phyloP scores from a whole-genome alignment of 2,329 filamentous ascomycete species.

The Xylariaceae sp. region DNA sequence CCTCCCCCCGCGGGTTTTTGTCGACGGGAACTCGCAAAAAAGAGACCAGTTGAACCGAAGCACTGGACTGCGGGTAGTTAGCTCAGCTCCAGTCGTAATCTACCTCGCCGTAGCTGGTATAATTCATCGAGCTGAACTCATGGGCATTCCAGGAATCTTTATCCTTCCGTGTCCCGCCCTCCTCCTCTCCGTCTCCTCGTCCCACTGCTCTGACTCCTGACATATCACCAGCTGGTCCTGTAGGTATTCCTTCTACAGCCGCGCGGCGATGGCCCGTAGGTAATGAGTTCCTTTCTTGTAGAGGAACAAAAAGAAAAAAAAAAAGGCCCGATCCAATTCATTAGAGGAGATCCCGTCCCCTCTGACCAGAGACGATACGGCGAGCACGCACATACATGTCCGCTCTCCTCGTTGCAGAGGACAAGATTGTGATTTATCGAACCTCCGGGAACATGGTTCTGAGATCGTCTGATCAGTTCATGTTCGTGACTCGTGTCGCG shows the following conservation, averaged over 20 bases:
- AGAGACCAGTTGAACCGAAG: too few species aligned
- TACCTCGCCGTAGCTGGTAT: slow-evolving; percentile 49
- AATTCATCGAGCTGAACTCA: slow-evolving; percentile 52
- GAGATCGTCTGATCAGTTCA: slow-evolving; percentile 37
- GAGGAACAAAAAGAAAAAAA: too few species aligned
- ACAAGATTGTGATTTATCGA: slow-evolving; percentile 38
- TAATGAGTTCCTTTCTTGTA: too few species aligned
- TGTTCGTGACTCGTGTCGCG: slow-evolving; percentile 35
- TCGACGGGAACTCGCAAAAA: too few species aligned
- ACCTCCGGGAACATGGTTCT: slow-evolving; percentile 38
- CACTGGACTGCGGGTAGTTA: too few species aligned
- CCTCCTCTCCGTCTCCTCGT: slow-evolving; percentile 33
- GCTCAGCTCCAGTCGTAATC: slow-evolving; percentile 38
- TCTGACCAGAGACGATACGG: slow-evolving; percentile 45
- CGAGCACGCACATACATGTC: slow-evolving; percentile 49
- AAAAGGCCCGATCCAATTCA: too few species aligned
- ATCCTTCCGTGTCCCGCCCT: slow-evolving; percentile 35
- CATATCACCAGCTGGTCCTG: slow-evolving; percentile 59
- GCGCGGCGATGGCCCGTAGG: too few species aligned
- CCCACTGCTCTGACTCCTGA: slow-evolving; percentile 51
- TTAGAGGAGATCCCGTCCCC: slow-evolving; percentile 45
- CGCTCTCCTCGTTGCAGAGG: slow-evolving; percentile 44
- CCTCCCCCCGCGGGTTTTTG: too few species aligned
- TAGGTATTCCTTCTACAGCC: slow-evolving; percentile 36
- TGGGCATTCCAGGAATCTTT: slow-evolving; percentile 43